Evolutionary conservation across 495 filamentous ascomycete genomes (phyloP), one percentile per base, ranked within the genome.

Genomic region (Lophiostoma macrostomum): DNA sequence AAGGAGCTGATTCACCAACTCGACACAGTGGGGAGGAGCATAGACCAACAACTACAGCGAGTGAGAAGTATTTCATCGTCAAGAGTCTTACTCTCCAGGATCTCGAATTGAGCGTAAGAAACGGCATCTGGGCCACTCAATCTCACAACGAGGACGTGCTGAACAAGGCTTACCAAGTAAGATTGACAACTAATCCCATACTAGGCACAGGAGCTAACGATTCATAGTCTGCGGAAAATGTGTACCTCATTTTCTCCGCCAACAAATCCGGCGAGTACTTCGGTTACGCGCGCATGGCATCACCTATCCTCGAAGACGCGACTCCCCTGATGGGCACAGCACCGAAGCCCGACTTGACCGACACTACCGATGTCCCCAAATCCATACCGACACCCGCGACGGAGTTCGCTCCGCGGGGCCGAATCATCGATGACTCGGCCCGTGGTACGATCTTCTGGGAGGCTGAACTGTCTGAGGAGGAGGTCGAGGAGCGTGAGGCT

Each of bases 241-340:
- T 97, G n/a, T 96, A 91, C 63, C 76, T 98, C 25, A 83, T 98
- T 20, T 98, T 98, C 69, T 96, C 91, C 12, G 93, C 91, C 11
- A 98, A 97, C 71, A 97, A 96, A 63, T 97, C 93, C 0, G 93
- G 93, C 16, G 93, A 96, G 69, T 98, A 96, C 62, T 96, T 93
- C 68, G 93, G 93, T 20, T 95, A 95, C 58, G 93, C 91, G 12
- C 82, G 88, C 32, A 98, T 97, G 93, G 75, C 76, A 14, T 96
- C 93, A 40, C 76, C 80, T 6, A 95, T 96, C 67, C 80, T 79
- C 60, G 81, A 90, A 46, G 84, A 91, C 60, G 79, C 84, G 23
- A 76, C 78, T 1, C 79, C 84, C 2, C 76, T 82, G 0, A 80
- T 88, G 42, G 76, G 75, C n/a, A 84, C 83, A 65, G 74, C 80